These are phyloP conservation scores for Brettanomyces naardenensis DNA, from an alignment of 805 yeast genomes.

Conservation along the genomic window DNA sequence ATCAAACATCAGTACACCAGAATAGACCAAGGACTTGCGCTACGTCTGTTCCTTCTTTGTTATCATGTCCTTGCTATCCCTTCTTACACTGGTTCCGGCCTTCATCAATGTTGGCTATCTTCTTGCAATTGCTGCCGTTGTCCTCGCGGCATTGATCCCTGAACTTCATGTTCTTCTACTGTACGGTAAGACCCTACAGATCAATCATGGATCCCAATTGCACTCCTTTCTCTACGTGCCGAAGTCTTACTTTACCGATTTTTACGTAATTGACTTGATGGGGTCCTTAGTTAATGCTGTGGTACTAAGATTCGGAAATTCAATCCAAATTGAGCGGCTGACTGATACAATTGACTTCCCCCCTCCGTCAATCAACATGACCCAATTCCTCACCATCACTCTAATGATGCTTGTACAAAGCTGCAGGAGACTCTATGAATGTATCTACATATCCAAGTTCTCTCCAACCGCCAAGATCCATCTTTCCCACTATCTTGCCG, in stretches of 20 bases:
- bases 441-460: conserved; percentile 40
- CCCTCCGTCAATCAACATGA: background rate
- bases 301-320: background rate
- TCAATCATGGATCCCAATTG: background rate
- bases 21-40: too few species aligned
- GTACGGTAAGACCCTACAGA: conserved; percentile 13
- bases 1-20: too few species aligned
- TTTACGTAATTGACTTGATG: conserved; percentile 40
- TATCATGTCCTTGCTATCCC: too few species aligned
- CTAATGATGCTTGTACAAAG: conserved; percentile 37
- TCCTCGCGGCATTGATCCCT: conserved; percentile 6
- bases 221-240: conserved; percentile 38
- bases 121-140: conserved; percentile 6
- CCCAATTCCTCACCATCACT: background rate
- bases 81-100: too few species aligned
- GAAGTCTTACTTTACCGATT: conserved; percentile 55
- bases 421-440: conserved; percentile 47
- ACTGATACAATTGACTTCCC: background rate
- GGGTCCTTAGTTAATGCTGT: conserved; percentile 16
- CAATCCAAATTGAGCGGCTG: background rate
- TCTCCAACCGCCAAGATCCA: conserved; percentile 47
- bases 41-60: too few species aligned
- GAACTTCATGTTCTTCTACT: conserved; percentile 5
- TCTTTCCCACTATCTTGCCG: conserved; percentile 58
- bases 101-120: background rate